These are phyloP conservation scores for Gossypium raimondii DNA, from an alignment of 345 rosid genomes.

Conservation along the genomic window DNA sequence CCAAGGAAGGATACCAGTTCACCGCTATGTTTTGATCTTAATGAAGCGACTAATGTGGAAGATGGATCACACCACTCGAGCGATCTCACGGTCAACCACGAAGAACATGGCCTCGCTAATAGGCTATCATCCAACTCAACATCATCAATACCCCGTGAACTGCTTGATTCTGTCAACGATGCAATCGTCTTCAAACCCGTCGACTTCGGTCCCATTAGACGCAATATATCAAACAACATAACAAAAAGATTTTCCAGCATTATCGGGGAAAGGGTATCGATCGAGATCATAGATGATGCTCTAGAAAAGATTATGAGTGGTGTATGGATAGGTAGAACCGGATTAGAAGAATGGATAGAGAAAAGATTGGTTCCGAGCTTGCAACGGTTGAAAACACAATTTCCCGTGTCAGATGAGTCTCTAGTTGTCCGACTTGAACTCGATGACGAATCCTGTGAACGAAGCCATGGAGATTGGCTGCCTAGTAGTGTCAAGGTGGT, in stretches of 20 bases:
- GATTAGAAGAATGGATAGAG: constrained; percentile 80
- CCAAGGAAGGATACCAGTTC: constrained; percentile 52
- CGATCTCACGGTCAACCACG: constrained; percentile 72
- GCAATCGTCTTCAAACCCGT: constrained; percentile 64
- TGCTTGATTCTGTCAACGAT: constrained; percentile 53
- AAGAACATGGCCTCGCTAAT: constrained; percentile 51
- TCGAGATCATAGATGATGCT: constrained; percentile 66
- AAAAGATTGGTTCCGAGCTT: constrained; percentile 63
- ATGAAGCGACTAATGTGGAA: constrained; percentile 57
- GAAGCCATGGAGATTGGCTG: constrained; percentile 50
- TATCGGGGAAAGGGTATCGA: constrained; percentile 23
- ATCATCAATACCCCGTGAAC: constrained; percentile 37
- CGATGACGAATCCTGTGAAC: constrained; percentile 32
- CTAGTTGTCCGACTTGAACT: constrained; percentile 50
- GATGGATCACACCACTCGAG: constrained; percentile 81
- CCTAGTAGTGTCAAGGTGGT: constrained; percentile 53
- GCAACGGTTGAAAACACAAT: constrained; percentile 41
- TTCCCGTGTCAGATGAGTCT: constrained; percentile 32
- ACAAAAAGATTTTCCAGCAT: constrained; percentile 42
- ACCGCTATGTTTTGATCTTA: constrained; percentile 58
- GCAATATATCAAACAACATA: constrained; percentile 36
- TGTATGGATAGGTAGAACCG: constrained; percentile 53
- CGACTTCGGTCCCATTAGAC: constrained; percentile 49
- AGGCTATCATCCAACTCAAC: constrained; percentile 36
- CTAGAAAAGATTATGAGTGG: constrained; percentile 65